Percentiles rank a stretch among this genome's conserved stretches.
These are phyloP conservation scores for Stagonosporopsis chrysanthemi DNA, from an alignment of 2,329 filamentous ascomycete species.

Conservation along the genomic window DNA sequence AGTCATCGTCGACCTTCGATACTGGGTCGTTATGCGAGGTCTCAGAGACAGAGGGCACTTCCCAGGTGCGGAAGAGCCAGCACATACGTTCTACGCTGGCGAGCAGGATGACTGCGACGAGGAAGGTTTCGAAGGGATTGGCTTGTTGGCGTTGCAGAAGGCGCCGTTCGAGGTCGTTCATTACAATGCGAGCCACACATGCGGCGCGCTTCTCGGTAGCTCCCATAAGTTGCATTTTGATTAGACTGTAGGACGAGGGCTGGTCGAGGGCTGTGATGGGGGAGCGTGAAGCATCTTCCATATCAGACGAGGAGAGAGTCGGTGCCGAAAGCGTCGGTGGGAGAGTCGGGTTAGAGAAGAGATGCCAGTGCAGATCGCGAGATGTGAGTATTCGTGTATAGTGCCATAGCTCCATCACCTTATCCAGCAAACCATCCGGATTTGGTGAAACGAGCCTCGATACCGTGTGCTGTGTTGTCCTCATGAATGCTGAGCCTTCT, in stretches of 20 bases:
- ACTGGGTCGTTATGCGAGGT: not conserved
- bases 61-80: constrained; percentile 64
- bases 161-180: constrained; percentile 68
- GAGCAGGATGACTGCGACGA: constrained; percentile 65
- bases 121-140: constrained; percentile 65
- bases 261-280: constrained; percentile 43
- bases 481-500: constrained; percentile 61
- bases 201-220: constrained; percentile 63
- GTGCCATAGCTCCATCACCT: constrained; percentile 64
- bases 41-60: constrained; percentile 31
- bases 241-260: constrained; percentile 57
- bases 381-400: constrained; percentile 63
- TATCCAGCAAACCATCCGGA: constrained; percentile 57
- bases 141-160: constrained; percentile 65
- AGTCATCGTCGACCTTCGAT: constrained; percentile 18
- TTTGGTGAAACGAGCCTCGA: constrained; percentile 41
- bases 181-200: constrained; percentile 60
- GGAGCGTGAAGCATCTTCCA: constrained; percentile 38
- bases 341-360: constrained; percentile 56
- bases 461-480: constrained; percentile 54
- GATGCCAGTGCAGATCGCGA: constrained; percentile 56
- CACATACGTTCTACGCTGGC: constrained; percentile 67
- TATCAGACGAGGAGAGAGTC: constrained; percentile 40
- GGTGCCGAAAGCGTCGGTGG: constrained; percentile 44
- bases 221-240: constrained; percentile 63